These are phyloP conservation scores for Calophaca sinica DNA, from an alignment of 306 rosid genomes.

Conservation along the genomic window DNA sequence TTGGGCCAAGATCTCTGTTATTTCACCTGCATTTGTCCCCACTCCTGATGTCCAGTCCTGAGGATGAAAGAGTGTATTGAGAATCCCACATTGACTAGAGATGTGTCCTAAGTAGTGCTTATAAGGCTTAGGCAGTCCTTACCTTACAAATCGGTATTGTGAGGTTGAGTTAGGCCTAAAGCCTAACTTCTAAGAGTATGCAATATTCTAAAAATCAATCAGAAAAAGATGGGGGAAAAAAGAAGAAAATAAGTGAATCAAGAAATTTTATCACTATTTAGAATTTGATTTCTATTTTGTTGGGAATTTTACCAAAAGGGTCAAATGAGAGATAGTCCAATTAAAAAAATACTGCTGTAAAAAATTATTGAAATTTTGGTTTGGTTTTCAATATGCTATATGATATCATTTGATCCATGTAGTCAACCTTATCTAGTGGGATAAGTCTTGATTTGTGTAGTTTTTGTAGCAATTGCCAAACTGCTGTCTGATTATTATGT, in stretches of 20 bases:
- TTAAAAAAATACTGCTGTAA: neutral
- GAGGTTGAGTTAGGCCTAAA: neutral
- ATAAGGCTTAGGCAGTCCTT: no score
- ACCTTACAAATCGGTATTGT: no score
- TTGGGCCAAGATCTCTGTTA: no score
- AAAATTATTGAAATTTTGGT: slow-evolving; percentile 8
- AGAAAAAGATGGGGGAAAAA: neutral
- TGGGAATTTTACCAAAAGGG: neutral
- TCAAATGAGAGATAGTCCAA: neutral
- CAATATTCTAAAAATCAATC: neutral
- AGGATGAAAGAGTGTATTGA: no score
- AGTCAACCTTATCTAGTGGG: neutral
- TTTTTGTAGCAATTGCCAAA: neutral
- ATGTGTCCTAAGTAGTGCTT: no score
- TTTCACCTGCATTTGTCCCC: no score
- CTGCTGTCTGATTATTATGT: slow-evolving; percentile 3
- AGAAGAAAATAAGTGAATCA: neutral
- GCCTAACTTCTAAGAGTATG: neutral
- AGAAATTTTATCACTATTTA: slow-evolving; percentile 4
- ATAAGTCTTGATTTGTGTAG: neutral
- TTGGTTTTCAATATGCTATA: neutral
- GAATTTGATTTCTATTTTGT: neutral
- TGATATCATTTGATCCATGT: neutral
- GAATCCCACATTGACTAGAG: no score
- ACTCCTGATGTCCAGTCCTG: no score